Conservation (phyloP, 495 filamentous ascomycete genomes). For the Penicillium psychrofluorescens region DNA sequence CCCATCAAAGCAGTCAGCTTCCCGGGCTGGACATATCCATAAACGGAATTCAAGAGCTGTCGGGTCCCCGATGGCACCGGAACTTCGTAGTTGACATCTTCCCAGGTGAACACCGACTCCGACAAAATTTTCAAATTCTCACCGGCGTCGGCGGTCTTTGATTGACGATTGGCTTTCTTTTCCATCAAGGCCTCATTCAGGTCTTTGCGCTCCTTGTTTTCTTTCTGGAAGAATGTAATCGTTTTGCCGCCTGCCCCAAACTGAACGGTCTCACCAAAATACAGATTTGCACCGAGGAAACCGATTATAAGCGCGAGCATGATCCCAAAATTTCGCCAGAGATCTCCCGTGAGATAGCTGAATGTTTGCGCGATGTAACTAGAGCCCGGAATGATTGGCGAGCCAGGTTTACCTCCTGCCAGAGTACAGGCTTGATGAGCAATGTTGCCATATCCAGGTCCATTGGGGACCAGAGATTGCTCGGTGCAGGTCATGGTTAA, state of each 20-base stretch:
- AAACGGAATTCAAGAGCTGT: conserved; percentile 62
- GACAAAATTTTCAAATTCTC: conserved; percentile 60
- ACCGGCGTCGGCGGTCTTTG: conserved; percentile 39
- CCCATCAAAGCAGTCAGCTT: conserved; percentile 79
- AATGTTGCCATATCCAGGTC: conserved; percentile 56
- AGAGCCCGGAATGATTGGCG: conserved; percentile 46
- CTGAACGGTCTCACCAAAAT: conserved; percentile 68
- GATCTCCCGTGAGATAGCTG: conserved; percentile 49
- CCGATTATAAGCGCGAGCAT: conserved; percentile 58
- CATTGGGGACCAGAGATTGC: conserved; percentile 58
- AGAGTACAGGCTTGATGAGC: conserved; percentile 70
- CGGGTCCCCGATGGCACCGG: conserved; percentile 61
- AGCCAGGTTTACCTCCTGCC: conserved; percentile 57
- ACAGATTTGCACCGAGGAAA: conserved; percentile 62
- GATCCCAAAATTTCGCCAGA: conserved; percentile 76
- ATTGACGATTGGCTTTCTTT: conserved; percentile 48
- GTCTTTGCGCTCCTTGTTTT: conserved; percentile 60
- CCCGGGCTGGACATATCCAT: conserved; percentile 73
- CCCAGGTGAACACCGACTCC: conserved; percentile 45
- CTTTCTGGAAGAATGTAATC: conserved; percentile 64
- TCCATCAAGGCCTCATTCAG: conserved; percentile 58
- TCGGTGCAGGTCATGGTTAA: conserved; percentile 56
- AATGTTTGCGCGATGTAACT: conserved; percentile 59
- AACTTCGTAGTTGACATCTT: conserved; percentile 55
- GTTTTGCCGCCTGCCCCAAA: conserved; percentile 73